Evolutionary conservation across 768 basidiomycete genomes (phyloP).

Genomic region (Chiua virens): DNA sequence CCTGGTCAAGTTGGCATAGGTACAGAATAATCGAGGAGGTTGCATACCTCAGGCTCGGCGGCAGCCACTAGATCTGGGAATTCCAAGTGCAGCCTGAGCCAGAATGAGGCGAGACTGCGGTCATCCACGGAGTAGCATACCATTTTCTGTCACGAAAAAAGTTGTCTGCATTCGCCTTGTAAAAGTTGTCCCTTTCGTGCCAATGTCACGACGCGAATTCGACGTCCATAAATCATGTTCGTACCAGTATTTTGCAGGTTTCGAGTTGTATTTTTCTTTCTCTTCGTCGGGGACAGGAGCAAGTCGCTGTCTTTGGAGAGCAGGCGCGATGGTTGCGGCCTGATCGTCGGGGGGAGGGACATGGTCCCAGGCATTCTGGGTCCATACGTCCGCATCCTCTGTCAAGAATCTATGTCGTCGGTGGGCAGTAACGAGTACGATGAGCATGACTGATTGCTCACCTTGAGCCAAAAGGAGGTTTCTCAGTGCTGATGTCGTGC

Average conservation of each 20-base stretch:
- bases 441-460: constrained; percentile 18
- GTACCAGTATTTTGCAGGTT: constrained; percentile 73
- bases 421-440: background rate
- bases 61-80: constrained; percentile 85
- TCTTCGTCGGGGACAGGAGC: constrained; percentile 76
- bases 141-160: constrained; percentile 97
- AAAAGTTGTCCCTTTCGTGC: constrained; percentile 83
- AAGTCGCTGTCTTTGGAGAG: constrained; percentile 67
- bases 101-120: background rate
- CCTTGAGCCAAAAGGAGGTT: constrained; percentile 76
- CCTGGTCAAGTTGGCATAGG: constrained; percentile 44
- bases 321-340: constrained; percentile 63
- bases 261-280: constrained; percentile 68
- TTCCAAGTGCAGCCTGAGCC: constrained; percentile 80
- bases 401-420: constrained; percentile 58
- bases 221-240: constrained; percentile 26
- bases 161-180: constrained; percentile 78
- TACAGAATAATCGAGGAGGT: background rate
- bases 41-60: constrained; percentile 60
- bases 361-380: constrained; percentile 90
- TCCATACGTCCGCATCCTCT: constrained; percentile 73
- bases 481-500: constrained; percentile 51
- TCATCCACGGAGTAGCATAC: constrained; percentile 30
- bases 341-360: constrained; percentile 85
- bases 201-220: constrained; percentile 24